phyloP scores from a whole-genome alignment of 352 stramenopile genomes.

The Phytophthora sojae region DNA sequence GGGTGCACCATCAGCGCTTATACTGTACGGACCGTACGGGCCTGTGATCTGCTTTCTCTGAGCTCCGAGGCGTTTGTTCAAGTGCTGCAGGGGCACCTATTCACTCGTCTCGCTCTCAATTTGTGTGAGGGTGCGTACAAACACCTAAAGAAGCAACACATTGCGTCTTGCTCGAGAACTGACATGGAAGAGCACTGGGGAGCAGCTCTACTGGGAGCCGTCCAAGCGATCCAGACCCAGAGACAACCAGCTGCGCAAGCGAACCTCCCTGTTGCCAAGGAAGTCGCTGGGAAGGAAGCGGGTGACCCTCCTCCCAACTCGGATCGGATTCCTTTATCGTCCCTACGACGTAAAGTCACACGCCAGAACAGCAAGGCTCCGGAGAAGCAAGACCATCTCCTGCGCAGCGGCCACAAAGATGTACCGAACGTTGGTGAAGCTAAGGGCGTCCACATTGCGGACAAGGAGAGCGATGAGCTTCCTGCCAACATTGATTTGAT shows the following conservation, averaged over 20 bases:
- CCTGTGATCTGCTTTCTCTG: background rate
- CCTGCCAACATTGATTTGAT: background rate
- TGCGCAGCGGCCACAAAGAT: background rate
- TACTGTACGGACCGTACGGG: background rate
- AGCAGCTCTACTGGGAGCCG: background rate
- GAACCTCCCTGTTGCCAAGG: too few relatives aligned
- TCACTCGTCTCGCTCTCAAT: background rate
- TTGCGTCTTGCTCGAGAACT: background rate
- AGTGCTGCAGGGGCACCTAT: background rate
- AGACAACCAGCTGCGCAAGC: background rate
- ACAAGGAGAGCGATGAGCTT: background rate
- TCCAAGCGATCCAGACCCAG: background rate
- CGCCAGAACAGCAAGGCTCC: too few relatives aligned
- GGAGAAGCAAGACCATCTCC: too few relatives aligned
- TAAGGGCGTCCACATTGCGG: background rate
- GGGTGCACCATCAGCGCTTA: background rate
- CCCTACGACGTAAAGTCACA: too few relatives aligned
- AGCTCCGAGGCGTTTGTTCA: conserved; percentile 3
- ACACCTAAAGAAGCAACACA: background rate
- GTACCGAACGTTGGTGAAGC: too few relatives aligned
- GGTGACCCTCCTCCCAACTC: too few relatives aligned
- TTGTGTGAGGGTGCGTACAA: background rate
- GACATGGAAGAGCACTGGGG: conserved; percentile 2
- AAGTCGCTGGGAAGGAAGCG: background rate
- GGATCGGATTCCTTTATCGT: too few relatives aligned